Percentiles rank a stretch among this genome's conserved stretches.
These are phyloP conservation scores for Chrysochromulina tobinii DNA, from an alignment of 78 protist genomes.

Conservation along the genomic window DNA sequence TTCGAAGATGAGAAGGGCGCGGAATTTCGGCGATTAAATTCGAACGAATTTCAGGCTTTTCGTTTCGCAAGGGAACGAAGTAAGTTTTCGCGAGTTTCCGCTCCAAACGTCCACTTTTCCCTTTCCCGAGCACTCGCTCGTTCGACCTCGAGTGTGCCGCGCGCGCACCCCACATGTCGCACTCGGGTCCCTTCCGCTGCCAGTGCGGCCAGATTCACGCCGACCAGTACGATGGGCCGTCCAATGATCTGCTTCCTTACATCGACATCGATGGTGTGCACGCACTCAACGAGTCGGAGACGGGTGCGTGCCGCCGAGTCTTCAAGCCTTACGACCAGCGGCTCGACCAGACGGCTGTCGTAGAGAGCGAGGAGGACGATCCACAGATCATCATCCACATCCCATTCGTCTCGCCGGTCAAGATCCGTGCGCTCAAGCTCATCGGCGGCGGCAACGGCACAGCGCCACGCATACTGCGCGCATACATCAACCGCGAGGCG, in stretches of 20 bases:
- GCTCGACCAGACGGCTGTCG: too few species aligned
- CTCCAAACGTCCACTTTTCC: too few species aligned
- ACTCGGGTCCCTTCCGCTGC: slow-evolving; percentile 1
- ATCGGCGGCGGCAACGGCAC: background rate
- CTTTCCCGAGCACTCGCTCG: too few species aligned
- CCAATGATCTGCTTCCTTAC: background rate
- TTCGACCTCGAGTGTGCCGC: too few species aligned
- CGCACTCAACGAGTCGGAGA: slow-evolving; percentile 3
- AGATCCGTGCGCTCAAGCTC: background rate
- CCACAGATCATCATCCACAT: background rate
- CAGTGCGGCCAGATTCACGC: slow-evolving; percentile 17
- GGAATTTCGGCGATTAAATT: too few species aligned
- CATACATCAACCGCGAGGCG: background rate
- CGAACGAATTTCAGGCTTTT: too few species aligned
- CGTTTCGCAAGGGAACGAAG: too few species aligned
- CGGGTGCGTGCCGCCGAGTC: background rate
- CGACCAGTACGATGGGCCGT: background rate
- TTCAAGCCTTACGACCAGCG: background rate
- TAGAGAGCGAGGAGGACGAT: background rate
- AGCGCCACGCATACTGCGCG: background rate
- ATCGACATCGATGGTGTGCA: background rate
- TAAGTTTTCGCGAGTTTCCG: too few species aligned
- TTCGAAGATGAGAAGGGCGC: too few species aligned
- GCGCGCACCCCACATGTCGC: background rate
- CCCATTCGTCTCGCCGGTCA: background rate